Evolutionary conservation across 331 rosid genomes (phyloP), one percentile per base, ranked within the genome.

Genomic region (Ulmus americana): DNA sequence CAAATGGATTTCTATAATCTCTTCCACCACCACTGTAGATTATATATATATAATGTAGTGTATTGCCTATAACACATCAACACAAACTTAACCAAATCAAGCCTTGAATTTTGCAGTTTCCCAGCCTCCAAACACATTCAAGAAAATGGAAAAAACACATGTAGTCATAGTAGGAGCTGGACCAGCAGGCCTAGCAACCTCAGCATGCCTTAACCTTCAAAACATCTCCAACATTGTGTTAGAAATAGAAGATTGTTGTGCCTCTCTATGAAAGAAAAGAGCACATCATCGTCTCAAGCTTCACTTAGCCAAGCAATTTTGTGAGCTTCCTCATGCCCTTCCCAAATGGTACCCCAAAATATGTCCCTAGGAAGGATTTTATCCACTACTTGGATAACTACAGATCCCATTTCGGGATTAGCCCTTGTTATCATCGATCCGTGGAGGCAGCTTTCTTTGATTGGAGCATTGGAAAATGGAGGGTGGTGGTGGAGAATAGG

Each of bases 221-320:
- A 65, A 70, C 10, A 70, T 87, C 20, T 18, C 75, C 3, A 82
- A 79, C 64, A 16, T 85, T 5, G 73, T 87, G 20, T 39, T 87
- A 0, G 87, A 87, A 49, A 81, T 70, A 77, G 91, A 85, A 4
- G 91, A 85, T 14, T 76, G 80, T 1, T 55, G 46, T 12, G 82
- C 77, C 3, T 64, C 95, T 35, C 83, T 87, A 28, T 85, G 88
- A 88, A 77, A 75, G 69, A 82, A 82, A 56, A 64, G 74, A 16
- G 48, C 91, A n/a, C 80, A 85, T 61, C 87, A 85, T 5, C 77
- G 88, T 6, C 63, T 87, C 54, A 85, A 87, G 16, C 88, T 85
- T 44, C 95, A 87, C 47, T 49, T 87, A 7, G 87, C 74, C 0
- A 87, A 87, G 48, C 49, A 69, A 2, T 87, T 78, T 22, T 87